These are phyloP conservation scores for Erysimum cheiri DNA, from an alignment of 441 rosid genomes.

Conservation along the genomic window DNA sequence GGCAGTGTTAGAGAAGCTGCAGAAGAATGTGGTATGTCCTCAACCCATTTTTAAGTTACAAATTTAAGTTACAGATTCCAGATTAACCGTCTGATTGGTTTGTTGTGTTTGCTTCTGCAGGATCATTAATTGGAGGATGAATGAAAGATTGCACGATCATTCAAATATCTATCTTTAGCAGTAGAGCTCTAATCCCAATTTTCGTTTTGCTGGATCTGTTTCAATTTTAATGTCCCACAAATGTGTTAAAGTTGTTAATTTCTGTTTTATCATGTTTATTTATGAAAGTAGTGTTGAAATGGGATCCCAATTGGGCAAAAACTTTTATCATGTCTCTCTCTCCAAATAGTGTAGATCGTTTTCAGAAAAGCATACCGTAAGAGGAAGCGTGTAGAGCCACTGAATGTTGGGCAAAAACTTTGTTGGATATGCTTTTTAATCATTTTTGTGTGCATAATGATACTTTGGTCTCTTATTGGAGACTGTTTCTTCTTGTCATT, in stretches of 20 bases:
- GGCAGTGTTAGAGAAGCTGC: neutral
- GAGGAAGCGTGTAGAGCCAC: too few relatives aligned
- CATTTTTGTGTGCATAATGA: neutral
- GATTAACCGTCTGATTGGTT: neutral
- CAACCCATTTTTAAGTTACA: neutral
- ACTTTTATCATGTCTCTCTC: too few relatives aligned
- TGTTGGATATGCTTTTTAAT: neutral
- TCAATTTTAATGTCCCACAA: neutral
- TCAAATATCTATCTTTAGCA: too few relatives aligned
- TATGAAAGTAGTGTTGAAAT: neutral
- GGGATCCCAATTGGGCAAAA: neutral
- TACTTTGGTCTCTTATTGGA: neutral
- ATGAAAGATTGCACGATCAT: neutral
- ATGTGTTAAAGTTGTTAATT: too few relatives aligned
- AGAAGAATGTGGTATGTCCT: constrained; percentile 16
- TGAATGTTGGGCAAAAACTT: neutral
- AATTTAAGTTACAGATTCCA: neutral
- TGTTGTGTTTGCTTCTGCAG: constrained; percentile 11
- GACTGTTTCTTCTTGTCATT: neutral
- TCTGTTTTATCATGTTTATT: neutral
- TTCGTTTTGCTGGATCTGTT: neutral
- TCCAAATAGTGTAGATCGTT: too few relatives aligned
- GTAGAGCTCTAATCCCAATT: too few relatives aligned
- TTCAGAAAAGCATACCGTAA: too few relatives aligned
- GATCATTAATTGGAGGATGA: neutral